Base-by-base conservation (phyloP, 306 rosid genomes). In the Trifolium pratense region DNA sequence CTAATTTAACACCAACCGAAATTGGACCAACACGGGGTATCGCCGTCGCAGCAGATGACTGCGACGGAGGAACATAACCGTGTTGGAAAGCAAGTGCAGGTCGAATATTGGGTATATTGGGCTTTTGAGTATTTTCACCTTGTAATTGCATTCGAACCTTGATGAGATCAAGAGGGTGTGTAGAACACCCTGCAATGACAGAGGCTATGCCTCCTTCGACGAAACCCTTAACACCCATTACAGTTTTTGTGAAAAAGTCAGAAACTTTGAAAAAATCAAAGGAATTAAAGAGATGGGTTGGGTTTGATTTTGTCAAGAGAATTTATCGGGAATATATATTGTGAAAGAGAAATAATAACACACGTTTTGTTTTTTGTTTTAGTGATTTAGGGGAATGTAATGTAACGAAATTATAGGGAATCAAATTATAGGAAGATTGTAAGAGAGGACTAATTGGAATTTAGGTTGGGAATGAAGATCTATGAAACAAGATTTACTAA, bases 121-220 rank as follows among this genome's bases (percentile, higher is more conserved):
- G 36, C 5, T 5, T 46, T 48, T 48, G 58, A 52, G 13, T 18
- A 43, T 13, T 34, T 48, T 90, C 96, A 0, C 96, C 96, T 37
- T 90, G 96, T 31, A 90, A 88, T 70, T 90, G 96, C 96, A 90
- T 90, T 55, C 93, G 91, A 63, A 90, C 96, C 79, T 90, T 90
- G 82, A 90, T 74, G 9, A 90, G 91, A 68, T 90, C 96, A 8
- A 90, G 85, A 26, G 91, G 96, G 71, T 90, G 96, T 34, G 93
- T 88, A 45, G 88, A 55, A 65, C 86, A 86, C 0, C 96, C 96
- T 1, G 96, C 96, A 4, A 90, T 52, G 2, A 90, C 48, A 40
- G 96, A 90, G 17, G 96, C 93, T 11, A 90, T 86, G 74, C 96
- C 96, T 83, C 96, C 93, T 74, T 90, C 96, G 5, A 88, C 88